These are phyloP conservation scores for Penicillium sp. DNA, from an alignment of 2,329 filamentous ascomycete genomes.

Conservation along the genomic window DNA sequence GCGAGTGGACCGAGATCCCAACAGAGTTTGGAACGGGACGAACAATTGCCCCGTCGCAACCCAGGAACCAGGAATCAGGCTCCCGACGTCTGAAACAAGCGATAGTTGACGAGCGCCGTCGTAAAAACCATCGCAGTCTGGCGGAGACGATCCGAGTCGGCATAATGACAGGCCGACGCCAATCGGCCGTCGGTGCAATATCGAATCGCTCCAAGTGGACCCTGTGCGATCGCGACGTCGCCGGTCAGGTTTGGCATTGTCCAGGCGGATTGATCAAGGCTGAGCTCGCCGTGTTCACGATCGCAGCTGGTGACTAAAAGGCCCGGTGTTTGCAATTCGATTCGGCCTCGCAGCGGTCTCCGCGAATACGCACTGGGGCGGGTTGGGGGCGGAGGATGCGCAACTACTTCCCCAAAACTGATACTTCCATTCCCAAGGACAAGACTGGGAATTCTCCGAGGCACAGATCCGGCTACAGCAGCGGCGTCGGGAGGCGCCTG, in stretches of 20 bases:
- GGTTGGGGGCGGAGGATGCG: too few species aligned
- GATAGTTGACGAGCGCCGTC: background rate
- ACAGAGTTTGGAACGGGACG: constrained; percentile 9
- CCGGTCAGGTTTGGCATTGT: constrained; percentile 5
- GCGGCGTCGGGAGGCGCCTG: too few species aligned
- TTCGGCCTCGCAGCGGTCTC: too few species aligned
- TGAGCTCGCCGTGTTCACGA: too few species aligned
- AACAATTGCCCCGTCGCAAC: constrained; percentile 7
- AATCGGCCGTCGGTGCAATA: constrained; percentile 2
- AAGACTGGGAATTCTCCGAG: too few species aligned
- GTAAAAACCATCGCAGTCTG: background rate
- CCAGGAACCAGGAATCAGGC: background rate
- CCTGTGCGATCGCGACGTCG: background rate
- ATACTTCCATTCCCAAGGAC: too few species aligned
- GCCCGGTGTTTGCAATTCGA: too few species aligned
- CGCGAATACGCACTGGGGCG: too few species aligned
- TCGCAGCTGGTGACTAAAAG: too few species aligned
- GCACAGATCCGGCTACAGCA: too few species aligned
- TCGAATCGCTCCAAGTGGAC: background rate
- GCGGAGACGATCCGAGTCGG: constrained; percentile 17
- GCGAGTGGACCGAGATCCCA: background rate
- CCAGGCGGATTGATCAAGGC: background rate
- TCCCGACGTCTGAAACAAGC: background rate
- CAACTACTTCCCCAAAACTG: too few species aligned
- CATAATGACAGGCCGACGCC: constrained; percentile 15